Evolutionary conservation across 768 basidiomycete genomes (phyloP).

Genomic region (Suillus spraguei): DNA sequence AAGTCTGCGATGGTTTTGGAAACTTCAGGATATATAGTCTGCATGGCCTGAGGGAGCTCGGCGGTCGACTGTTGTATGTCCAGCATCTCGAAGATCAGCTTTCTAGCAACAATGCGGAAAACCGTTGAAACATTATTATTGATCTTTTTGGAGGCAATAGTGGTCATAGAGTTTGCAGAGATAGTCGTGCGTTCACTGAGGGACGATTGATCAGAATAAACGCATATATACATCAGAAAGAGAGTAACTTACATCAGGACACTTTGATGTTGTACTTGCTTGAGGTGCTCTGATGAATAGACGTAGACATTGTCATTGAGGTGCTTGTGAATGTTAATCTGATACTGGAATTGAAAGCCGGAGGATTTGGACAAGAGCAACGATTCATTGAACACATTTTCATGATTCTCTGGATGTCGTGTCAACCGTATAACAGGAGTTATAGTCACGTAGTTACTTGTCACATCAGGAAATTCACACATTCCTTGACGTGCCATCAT

Average conservation of each 20-base stretch:
- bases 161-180: slow-evolving; percentile 64
- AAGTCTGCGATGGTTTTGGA: slow-evolving; percentile 56
- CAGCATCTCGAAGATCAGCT: slow-evolving; percentile 67
- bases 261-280: slow-evolving; percentile 67
- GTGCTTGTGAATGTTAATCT: slow-evolving; percentile 63
- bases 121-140: slow-evolving; percentile 53
- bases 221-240: slow-evolving; percentile 9
- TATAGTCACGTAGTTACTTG: slow-evolving; percentile 44
- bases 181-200: slow-evolving; percentile 69
- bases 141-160: slow-evolving; percentile 61
- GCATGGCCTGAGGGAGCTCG: slow-evolving; percentile 59
- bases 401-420: slow-evolving; percentile 55
- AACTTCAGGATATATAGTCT: slow-evolving; percentile 59
- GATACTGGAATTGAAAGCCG: slow-evolving; percentile 74
- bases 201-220: slow-evolving; percentile 8
- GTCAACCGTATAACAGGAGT: slow-evolving; percentile 13
- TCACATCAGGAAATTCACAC: no score
- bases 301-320: slow-evolving; percentile 63
- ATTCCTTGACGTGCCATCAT: no score
- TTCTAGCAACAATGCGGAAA: slow-evolving; percentile 62
- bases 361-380: slow-evolving; percentile 47
- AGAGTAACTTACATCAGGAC: slow-evolving; percentile 56
- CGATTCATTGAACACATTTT: slow-evolving; percentile 51
- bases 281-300: slow-evolving; percentile 73
- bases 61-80: slow-evolving; percentile 63